phyloP scores from a whole-genome alignment of 2,329 filamentous ascomycete species.

The Xylariaceae sp. region DNA sequence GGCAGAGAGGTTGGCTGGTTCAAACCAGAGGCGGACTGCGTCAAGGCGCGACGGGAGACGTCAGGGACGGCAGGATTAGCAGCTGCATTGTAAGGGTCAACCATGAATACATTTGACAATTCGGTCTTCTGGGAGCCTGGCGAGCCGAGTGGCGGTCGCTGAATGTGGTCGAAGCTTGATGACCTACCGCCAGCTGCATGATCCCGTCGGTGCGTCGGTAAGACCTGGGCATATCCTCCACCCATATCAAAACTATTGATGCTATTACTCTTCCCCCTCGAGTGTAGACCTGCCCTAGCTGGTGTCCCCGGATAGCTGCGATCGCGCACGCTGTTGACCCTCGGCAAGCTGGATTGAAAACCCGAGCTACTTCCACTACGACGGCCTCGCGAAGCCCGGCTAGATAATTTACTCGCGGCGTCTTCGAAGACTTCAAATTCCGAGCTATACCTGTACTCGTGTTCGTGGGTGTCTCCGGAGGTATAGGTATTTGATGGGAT shows the following conservation, averaged over 20 bases:
- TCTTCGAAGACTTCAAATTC: slow-evolving; percentile 56
- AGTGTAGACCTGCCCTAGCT: slow-evolving; percentile 45
- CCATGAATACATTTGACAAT: slow-evolving; percentile 46
- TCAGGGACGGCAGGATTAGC: slow-evolving; percentile 80
- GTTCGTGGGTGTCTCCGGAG: slow-evolving; percentile 28
- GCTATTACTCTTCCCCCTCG: slow-evolving; percentile 63
- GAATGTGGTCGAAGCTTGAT: slow-evolving; percentile 70
- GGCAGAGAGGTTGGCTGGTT: slow-evolving; percentile 38
- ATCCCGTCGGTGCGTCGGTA: slow-evolving; percentile 56
- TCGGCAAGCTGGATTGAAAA: slow-evolving; percentile 55
- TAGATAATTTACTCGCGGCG: slow-evolving; percentile 48
- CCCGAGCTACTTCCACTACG: slow-evolving; percentile 80
- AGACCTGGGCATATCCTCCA: slow-evolving; percentile 55
- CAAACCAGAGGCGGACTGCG: slow-evolving; percentile 37
- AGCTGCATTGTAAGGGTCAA: slow-evolving; percentile 70
- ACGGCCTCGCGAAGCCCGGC: slow-evolving; percentile 52
- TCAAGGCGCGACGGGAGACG: slow-evolving; percentile 58
- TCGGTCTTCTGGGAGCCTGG: slow-evolving; percentile 44
- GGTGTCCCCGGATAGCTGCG: slow-evolving; percentile 36
- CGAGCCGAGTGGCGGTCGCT: slow-evolving; percentile 36
- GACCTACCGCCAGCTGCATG: slow-evolving; percentile 54
- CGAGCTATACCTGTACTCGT: slow-evolving; percentile 57
- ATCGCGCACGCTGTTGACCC: slow-evolving; percentile 61
- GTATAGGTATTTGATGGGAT: slow-evolving; percentile 23
- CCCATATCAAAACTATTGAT: slow-evolving; percentile 58